Evolutionary conservation across 768 basidiomycete genomes (phyloP), one percentile per base, ranked within the genome.

Genomic region (Russula vinacea): DNA sequence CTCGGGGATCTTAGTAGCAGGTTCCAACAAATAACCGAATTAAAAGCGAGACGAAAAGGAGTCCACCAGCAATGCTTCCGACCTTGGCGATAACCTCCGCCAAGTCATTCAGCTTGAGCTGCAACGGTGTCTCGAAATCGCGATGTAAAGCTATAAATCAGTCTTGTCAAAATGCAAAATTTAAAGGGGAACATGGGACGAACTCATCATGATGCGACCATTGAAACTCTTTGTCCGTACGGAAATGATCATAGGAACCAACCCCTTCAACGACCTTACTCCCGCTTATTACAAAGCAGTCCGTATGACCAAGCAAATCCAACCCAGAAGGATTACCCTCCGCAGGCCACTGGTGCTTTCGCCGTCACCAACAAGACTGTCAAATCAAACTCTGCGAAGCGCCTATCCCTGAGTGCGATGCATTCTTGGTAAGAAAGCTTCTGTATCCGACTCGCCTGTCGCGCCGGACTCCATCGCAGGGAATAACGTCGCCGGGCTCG

Each of bases 201-300:
- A 71, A 96, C 94, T 90, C 88, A 96, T 96, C 92, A 98, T 94
- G 71, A 98, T 94, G 50, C 94, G 84, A 47, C 97, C 97, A 73
- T 98, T 94, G 76, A 98, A 98, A 69, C 89, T 92, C 77, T 88
- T 91, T 14, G 84, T 85, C 13, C 97, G 96, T 54, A 98, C 93
- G 2, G 93, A 87, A 56, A 97, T 89, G 56, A 98, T 85, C 55
- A 99, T 98, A 99, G 62, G 79, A 82, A 32, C 97, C 97, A 52
- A 96, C 89, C 49, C 97, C 97, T 76, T 98, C 97, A 24, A 94
- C 77, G 45, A 99, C 92, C 75, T 96, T 98, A 73, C 85, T 86
- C 17, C 97, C 97, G 24, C 88, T 90, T 69, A 98, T 79, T 62
- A 98, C 72, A 76, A 97, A 98, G 75, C 94, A 97, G 70, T 98